Evolutionary conservation across 23 red algal genomes (phyloP), one percentile per base, ranked within the genome.

Genomic region (Gracilariopsis chorda): DNA sequence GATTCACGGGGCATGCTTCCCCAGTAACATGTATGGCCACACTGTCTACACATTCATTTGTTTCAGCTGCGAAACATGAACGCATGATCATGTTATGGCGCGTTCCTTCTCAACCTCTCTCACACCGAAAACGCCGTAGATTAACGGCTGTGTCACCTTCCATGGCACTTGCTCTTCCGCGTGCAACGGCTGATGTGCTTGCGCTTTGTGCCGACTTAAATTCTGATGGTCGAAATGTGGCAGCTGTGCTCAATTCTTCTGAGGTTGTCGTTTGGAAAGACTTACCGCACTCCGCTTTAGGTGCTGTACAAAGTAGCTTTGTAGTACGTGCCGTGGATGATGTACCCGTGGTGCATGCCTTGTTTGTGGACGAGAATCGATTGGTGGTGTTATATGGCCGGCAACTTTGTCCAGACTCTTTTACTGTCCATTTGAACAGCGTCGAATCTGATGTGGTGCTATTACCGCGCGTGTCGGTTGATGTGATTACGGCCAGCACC

Each of bases 1-100:
- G 76, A 7, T 80, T 80, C 48, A 45, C 76, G 8, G 76, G 76
- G 48, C 76, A 80, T 58, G 76, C 76, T 10, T 57, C 76, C n/a
- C 76, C 76, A 6, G 76, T 80, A 1, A 45, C 30, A 17, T 73
- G 67, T 24, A 6, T 73, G 37, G 67, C 67, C 16, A 36, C 39
- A 6, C 67, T 73, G 17, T 73, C 67, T 45, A 23, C 67, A 4
- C 36, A 73, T 8, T 5, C 37, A 6, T 73, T 73, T 23, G 67
- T 73, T 27, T 73, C 67, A 23, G 67, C 67, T 1, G 67, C 67
- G 0, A 42, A 17, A 47, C 67, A 24, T 27, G 67, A 73, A 46
- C 67, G 67, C 0, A 46, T 46, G 7, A 36, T 73, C 9, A 36
- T 73, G 23, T 36, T 46, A 7, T 73, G 67, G 67, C 67, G 32